Percentiles rank a stretch among this genome's conserved stretches.
phyloP scores from a whole-genome alignment of 2,329 filamentous ascomycete species.

The Pseudocercospora pini-densiflorae region DNA sequence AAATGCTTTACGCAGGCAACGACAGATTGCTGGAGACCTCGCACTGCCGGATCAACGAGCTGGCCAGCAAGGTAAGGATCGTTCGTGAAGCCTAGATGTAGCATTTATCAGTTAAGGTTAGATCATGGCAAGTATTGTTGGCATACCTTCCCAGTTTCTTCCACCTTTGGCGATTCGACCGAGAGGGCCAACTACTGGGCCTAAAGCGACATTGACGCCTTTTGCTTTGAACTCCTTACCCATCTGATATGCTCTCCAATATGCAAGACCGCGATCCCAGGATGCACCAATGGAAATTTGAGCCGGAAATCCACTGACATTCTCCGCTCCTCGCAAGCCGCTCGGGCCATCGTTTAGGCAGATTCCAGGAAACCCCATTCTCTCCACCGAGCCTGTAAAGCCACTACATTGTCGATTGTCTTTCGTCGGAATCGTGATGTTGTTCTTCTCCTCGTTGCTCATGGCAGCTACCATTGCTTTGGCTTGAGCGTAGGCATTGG shows the following conservation, averaged over 20 bases:
- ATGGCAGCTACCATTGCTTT: slow-evolving; percentile 45
- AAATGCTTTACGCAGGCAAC: slow-evolving; percentile 41
- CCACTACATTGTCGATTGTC: slow-evolving; percentile 50
- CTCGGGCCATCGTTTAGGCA: slow-evolving; percentile 47
- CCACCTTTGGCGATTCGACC: slow-evolving; percentile 39
- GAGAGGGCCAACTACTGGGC: slow-evolving; percentile 37
- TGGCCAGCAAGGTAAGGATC: slow-evolving; percentile 54
- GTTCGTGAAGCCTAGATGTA: slow-evolving; percentile 60
- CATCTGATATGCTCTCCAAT: slow-evolving; percentile 39
- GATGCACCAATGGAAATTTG: slow-evolving; percentile 42
- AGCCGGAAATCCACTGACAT: slow-evolving; percentile 45
- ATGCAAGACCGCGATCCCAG: slow-evolving; percentile 43
- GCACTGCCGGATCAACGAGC: slow-evolving; percentile 31
- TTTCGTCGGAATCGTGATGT: slow-evolving; percentile 40
- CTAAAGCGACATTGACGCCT: slow-evolving; percentile 38
- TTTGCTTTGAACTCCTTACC: slow-evolving; percentile 39
- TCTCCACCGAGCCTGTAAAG: slow-evolving; percentile 53
- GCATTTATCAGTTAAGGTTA: not conserved
- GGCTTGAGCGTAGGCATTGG: slow-evolving; percentile 47
- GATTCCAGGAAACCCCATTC: slow-evolving; percentile 46
- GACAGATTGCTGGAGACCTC: slow-evolving; percentile 42
- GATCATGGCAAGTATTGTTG: slow-evolving; percentile 8
- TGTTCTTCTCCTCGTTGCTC: slow-evolving; percentile 45
- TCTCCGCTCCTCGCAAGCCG: slow-evolving; percentile 51
- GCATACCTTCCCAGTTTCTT: slow-evolving; percentile 37